phyloP scores from a whole-genome alignment of 2,329 filamentous ascomycete genomes.

The Moelleriella libera region DNA sequence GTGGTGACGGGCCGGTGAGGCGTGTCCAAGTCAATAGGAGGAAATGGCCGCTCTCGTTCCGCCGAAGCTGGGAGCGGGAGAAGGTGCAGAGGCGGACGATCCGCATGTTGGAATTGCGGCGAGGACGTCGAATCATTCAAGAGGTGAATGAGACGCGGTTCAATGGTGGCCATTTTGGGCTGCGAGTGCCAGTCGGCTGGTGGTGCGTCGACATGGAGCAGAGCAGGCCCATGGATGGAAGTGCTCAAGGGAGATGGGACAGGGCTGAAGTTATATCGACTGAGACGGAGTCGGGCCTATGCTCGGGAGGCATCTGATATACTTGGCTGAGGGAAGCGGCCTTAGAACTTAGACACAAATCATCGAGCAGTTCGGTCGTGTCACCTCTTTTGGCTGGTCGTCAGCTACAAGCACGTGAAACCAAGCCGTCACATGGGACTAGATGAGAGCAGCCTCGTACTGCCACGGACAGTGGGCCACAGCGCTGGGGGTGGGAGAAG shows the following conservation, averaged over 20 bases:
- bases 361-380: conserved; percentile 2
- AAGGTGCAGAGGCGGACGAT: conserved; percentile 40
- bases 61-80: conserved; percentile 26
- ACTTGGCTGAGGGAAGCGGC: neutral
- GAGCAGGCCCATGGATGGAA: neutral
- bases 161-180: conserved; percentile 48
- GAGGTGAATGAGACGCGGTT: conserved; percentile 52
- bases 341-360: neutral
- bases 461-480: neutral
- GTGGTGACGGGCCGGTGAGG: conserved; percentile 17
- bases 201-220: neutral
- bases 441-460: neutral
- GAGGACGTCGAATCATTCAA: conserved; percentile 39
- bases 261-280: conserved; percentile 1
- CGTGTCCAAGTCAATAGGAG: conserved; percentile 37
- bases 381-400: conserved; percentile 2
- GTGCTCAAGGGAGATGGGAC: neutral
- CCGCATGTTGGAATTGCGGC: conserved; percentile 32
- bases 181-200: neutral
- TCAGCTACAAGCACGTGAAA: conserved; percentile 5
- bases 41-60: conserved; percentile 31
- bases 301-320: conserved; percentile 4
- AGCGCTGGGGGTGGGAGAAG: neutral
- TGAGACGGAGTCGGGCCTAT: conserved; percentile 1
- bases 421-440: conserved; percentile 3